phyloP scores from a whole-genome alignment of 371 early-diverging fungal genomes.

The Actinomortierella ambigua region DNA sequence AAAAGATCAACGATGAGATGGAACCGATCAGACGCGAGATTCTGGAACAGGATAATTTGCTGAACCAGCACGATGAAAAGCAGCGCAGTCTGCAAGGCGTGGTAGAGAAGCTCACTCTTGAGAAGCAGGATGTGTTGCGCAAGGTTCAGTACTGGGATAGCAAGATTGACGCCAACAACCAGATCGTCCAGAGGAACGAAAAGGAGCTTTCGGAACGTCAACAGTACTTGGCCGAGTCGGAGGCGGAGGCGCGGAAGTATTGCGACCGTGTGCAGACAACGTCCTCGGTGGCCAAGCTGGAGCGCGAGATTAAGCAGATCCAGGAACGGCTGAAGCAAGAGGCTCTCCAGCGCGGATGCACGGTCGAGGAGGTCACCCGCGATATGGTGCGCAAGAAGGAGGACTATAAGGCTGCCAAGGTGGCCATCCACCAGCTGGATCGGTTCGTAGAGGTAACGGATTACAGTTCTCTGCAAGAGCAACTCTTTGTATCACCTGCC shows the following conservation, averaged over 20 bases:
- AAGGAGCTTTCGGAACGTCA: slow-evolving; percentile 23
- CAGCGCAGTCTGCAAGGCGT: slow-evolving; percentile 24
- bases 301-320: slow-evolving; percentile 61
- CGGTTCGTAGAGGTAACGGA: slow-evolving; percentile 53
- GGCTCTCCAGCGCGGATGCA: slow-evolving; percentile 52
- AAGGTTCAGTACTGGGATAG: slow-evolving; percentile 52
- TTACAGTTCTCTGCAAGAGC: too few relatives aligned
- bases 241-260: slow-evolving; percentile 55
- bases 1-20: slow-evolving; percentile 18
- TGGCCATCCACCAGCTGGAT: slow-evolving; percentile 55
- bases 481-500: neutral
- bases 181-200: slow-evolving; percentile 23
- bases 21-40: slow-evolving; percentile 27
- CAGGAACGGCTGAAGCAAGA: slow-evolving; percentile 59
- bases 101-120: slow-evolving; percentile 41
- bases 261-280: slow-evolving; percentile 70
- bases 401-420: slow-evolving; percentile 64
- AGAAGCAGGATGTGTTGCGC: slow-evolving; percentile 36
- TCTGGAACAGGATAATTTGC: slow-evolving; percentile 34
- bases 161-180: slow-evolving; percentile 39
- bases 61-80: slow-evolving; percentile 17
- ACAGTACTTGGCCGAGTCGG: slow-evolving; percentile 49
- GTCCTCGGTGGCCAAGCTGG: slow-evolving; percentile 54
- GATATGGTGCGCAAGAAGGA: slow-evolving; percentile 54
- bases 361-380: slow-evolving; percentile 60